Base-by-base conservation (phyloP, 2,329 filamentous ascomycete species). In the Ramularia endophylla region DNA sequence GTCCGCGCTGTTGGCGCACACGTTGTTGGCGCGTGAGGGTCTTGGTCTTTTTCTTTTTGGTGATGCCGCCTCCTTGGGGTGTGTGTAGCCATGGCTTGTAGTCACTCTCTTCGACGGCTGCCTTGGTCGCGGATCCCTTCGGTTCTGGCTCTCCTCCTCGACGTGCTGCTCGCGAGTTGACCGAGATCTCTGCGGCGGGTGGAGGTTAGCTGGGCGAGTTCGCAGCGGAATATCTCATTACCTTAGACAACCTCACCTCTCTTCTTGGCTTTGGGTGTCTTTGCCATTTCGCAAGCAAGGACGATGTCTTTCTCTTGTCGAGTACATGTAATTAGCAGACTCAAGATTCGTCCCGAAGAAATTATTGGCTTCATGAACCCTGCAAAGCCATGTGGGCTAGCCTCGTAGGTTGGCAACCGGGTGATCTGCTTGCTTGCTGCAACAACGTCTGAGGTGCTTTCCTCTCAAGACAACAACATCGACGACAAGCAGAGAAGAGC, bases 111-210 rank as follows among this genome's bases (percentile, higher is more conserved):
- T 73, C 66, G 15, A 64, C 48, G 2, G 78, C 76, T 8, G 73
- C 69, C 46, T 72, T 66, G 28, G 40, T 45, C 16, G 40, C 43
- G 25, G 51, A 38, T 41, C 53, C 48, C 33, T 35, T 55, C 67
- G 52, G 80, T 25, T 79, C 72, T 18, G 83, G 81, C 3, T 82
- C 84, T 12, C 78, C 78, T 34, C 80, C 84, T 50, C 85, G 80
- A 58, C 84, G 78, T 29, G 83, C 83, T 44, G 83, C 83, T 51
- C 85, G 82, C 39, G 85, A 89, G 68, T 82, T 83, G 43, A 79
- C 64, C 4, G 83, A 85, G 28, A 72, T 70, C 40, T 69, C 80
- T 85, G 58, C 5, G 13, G 11, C 15, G 27, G 13, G 6, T 18
- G 15, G 27, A 57, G 43, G 55, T 55, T 8, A 19, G 16, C n/a